Base-by-base conservation (phyloP, 495 filamentous ascomycete species). In the Pyrenopolyporus hunteri region DNA sequence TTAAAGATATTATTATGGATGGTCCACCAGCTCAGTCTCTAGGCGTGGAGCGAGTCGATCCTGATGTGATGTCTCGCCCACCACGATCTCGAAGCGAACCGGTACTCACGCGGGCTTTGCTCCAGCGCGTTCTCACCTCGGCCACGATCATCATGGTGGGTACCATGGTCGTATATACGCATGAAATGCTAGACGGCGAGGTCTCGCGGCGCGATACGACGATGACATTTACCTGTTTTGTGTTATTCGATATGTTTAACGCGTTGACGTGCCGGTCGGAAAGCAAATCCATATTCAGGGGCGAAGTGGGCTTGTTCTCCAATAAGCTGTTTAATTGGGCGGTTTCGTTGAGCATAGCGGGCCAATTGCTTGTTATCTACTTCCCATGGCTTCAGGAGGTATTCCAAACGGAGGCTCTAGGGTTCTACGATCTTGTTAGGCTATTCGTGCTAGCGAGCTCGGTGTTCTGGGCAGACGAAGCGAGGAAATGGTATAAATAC, bases 161-260 rank as follows among this genome's bases (percentile, higher is more conserved):
- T 64, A 98, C 94, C 1, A 88, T 98, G 75, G 78, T 88, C 25
- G 89, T 95, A 56, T 98, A 98, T 74, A 84, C 88, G 46, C 87
- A 87, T 70, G 93, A 98, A 72, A 96, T 98, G 90, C 70, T 83
- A 33, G 90, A 93, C 63, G 86, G 91, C 42, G 76, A 85, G 40
- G 88, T 97, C 46, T 96, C 86, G 8, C 90, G 89, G 23, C 91
- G 95, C 67, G 94, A 98, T 77, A 98, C 94, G 11, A 98, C 94
- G 54, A 97, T 97, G 91, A 98, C 94, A 1, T 98, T 98, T 73
- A 98, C 94, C 16, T 95, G 91, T 75, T 98, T 98, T 68, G 94
- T 98, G 17, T 81, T 98, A 20, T 98, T 97, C 72, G 94, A 98
- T 78, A 98, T 98, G 94, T 95, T 96, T 79, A 97, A 97, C 72